phyloP scores from a whole-genome alignment of 768 basidiomycete genomes.

The Pleurotus tuoliensis region DNA sequence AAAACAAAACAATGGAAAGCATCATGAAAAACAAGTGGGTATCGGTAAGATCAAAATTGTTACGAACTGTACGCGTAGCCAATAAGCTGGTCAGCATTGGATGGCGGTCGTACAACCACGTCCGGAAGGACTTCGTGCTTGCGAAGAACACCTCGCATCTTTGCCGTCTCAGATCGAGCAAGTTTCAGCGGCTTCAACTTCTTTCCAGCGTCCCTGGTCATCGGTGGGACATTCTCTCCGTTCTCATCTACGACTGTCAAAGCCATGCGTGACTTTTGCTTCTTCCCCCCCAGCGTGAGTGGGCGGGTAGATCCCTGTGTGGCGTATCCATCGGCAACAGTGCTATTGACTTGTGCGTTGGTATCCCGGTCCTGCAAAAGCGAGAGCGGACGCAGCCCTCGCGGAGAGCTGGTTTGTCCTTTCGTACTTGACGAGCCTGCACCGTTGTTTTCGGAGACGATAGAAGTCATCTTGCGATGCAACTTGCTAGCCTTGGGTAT shows the following conservation, averaged over 20 bases:
- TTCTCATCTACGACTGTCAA: slow-evolving; percentile 33
- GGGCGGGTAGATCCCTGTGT: slow-evolving; percentile 39
- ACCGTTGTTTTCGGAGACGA: slow-evolving; percentile 19
- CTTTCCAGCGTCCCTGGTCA: slow-evolving; percentile 32
- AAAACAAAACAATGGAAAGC: slow-evolving; percentile 10
- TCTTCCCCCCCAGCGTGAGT: slow-evolving; percentile 57
- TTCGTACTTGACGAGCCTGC: slow-evolving; percentile 18
- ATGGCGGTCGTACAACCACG: slow-evolving; percentile 61
- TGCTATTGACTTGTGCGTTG: slow-evolving; percentile 12
- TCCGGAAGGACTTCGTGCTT: slow-evolving; percentile 54
- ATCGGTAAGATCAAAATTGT: slow-evolving; percentile 10
- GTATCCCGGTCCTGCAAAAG: slow-evolving; percentile 58
- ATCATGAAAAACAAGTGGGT: slow-evolving; percentile 7
- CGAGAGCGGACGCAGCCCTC: slow-evolving; percentile 56
- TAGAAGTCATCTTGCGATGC: slow-evolving; percentile 31
- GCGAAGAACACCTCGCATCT: slow-evolving; percentile 53
- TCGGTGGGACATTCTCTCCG: slow-evolving; percentile 27
- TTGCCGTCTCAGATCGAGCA: slow-evolving; percentile 58
- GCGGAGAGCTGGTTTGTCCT: slow-evolving; percentile 35
- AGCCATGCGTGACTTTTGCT: slow-evolving; percentile 34
- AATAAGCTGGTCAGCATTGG: slow-evolving; percentile 36
- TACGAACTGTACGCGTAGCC: slow-evolving; percentile 36
- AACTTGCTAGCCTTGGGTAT: slow-evolving; percentile 49
- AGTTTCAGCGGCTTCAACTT: slow-evolving; percentile 59
- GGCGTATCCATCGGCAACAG: slow-evolving; percentile 11